These are phyloP conservation scores for Gnaphalium uliginosum DNA, from an alignment of 129 eudicot genomes.

Conservation along the genomic window DNA sequence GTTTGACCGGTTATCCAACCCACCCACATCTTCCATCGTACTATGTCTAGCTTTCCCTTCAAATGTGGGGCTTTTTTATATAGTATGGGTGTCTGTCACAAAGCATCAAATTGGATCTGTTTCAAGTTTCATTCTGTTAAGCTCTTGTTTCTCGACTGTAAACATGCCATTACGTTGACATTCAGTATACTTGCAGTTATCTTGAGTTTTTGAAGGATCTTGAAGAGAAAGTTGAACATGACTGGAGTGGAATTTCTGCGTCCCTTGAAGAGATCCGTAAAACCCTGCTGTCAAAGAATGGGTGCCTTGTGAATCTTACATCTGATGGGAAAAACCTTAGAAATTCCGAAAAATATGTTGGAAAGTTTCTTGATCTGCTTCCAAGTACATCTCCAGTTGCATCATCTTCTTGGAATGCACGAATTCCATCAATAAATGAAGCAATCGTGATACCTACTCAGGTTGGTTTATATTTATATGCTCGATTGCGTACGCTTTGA, in stretches of 20 bases:
- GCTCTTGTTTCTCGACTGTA: neutral
- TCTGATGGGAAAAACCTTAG: slow-evolving; percentile 83
- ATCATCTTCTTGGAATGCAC: slow-evolving; percentile 65
- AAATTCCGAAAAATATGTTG: slow-evolving; percentile 67
- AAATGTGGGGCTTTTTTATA: neutral
- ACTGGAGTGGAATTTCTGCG: slow-evolving; percentile 78
- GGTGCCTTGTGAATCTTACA: slow-evolving; percentile 86
- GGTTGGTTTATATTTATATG: slow-evolving; percentile 38
- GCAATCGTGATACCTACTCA: slow-evolving; percentile 97
- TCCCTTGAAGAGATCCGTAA: slow-evolving; percentile 96
- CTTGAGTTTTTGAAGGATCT: slow-evolving; percentile 73
- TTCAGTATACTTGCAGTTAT: slow-evolving; percentile 57
- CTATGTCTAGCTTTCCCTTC: slow-evolving; percentile 3
- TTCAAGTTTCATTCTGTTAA: neutral
- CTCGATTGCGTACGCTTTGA: neutral
- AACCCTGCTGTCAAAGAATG: slow-evolving; percentile 61
- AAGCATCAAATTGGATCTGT: neutral
- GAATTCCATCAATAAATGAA: slow-evolving; percentile 70
- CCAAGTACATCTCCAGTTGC: slow-evolving; percentile 54
- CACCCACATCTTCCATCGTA: neutral
- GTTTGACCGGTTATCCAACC: neutral
- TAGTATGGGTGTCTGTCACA: neutral
- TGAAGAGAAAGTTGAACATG: slow-evolving; percentile 78
- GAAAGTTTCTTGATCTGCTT: slow-evolving; percentile 83
- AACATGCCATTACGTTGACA: slow-evolving; percentile 18